Evolutionary conservation across 768 basidiomycete genomes (phyloP), one percentile per base, ranked within the genome.

Genomic region (Ramaria sp.): DNA sequence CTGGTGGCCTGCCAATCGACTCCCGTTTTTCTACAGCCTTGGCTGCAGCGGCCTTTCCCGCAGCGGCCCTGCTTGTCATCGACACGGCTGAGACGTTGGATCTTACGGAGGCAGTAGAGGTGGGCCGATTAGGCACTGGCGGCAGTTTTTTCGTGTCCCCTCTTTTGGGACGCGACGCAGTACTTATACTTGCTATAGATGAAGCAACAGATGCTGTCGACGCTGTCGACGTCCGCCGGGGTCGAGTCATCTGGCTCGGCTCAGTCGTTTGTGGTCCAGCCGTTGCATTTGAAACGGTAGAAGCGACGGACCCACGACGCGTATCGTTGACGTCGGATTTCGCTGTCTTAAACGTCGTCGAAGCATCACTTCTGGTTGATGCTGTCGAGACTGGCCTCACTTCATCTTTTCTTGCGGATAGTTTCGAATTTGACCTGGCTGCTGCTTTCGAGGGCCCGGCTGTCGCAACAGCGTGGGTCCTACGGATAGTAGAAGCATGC

Each of bases 341-440:
- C 61, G 78, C 75, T 3, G 76, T 78, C 58, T 73, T 73, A 65
- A 77, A 81, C 3, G 75, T 71, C 3, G 71, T 68, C 10, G 71
- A 71, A 22, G 61, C 67, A 22, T 74, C 73, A 58, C 73, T 74
- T 6, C 65, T 68, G 13, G 64, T 69, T 34, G 68, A 68, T 27
- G 65, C 51, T 10, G 60, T 53, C 10, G 65, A 65, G 12, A 54
- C 59, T 19, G 67, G 66, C 20, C 67, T 54, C 11, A 65, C 60
- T 27, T 60, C 50, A 15, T 30, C 24, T n/a, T 49, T 49, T 34
- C n/a, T 49, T 3, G 31, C 3, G 15, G 48, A 30, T 13, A 68
- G 55, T 3, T 60, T 48, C 2, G 70, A 66, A 5, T 22, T 31
- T 22, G 66, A 53, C 49, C 61, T 39, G 46, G 67, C 57, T 58